Evolutionary conservation across 441 rosid species (phyloP).

Genomic region (Monsonia emarginata): DNA sequence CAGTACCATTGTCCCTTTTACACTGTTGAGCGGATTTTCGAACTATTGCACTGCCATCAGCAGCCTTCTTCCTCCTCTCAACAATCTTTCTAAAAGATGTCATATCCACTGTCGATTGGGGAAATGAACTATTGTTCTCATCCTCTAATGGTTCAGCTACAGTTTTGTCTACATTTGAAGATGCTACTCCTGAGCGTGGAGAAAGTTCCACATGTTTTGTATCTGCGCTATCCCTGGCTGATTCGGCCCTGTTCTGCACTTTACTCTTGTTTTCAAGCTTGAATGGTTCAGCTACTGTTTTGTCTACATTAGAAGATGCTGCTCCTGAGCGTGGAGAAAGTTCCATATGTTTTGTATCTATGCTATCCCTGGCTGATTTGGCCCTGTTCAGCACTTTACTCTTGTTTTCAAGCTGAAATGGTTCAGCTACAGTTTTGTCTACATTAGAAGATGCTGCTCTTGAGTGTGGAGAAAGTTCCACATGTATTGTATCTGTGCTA

Average conservation of each 20-base stretch:
- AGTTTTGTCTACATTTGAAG: constrained; percentile 21
- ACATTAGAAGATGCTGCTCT: constrained; percentile 22
- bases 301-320: constrained; percentile 22
- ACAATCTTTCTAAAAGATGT: constrained; percentile 29
- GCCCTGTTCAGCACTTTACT: background rate
- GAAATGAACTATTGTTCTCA: constrained; percentile 25
- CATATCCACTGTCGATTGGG: constrained; percentile 40
- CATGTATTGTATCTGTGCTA: background rate
- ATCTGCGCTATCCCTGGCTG: background rate
- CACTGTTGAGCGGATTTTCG: constrained; percentile 8
- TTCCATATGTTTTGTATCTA: background rate
- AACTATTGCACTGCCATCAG: constrained; percentile 26
- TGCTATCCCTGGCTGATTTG: background rate
- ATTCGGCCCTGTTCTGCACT: background rate
- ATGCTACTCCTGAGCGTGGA: constrained; percentile 22
- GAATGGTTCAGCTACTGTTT: constrained; percentile 9
- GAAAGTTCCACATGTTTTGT: constrained; percentile 9
- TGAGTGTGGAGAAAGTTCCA: constrained; percentile 20
- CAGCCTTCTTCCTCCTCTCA: constrained; percentile 23
- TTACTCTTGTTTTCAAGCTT: constrained; percentile 22
- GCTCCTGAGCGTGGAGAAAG: constrained; percentile 23
- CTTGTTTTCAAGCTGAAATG: constrained; percentile 15
- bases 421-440: constrained; percentile 18
- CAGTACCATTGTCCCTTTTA: constrained; percentile 1
- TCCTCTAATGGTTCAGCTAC: constrained; percentile 18